Evolutionary conservation across 768 basidiomycete genomes (phyloP), one percentile per base, ranked within the genome.

Genomic region (Suillus hirtellus): DNA sequence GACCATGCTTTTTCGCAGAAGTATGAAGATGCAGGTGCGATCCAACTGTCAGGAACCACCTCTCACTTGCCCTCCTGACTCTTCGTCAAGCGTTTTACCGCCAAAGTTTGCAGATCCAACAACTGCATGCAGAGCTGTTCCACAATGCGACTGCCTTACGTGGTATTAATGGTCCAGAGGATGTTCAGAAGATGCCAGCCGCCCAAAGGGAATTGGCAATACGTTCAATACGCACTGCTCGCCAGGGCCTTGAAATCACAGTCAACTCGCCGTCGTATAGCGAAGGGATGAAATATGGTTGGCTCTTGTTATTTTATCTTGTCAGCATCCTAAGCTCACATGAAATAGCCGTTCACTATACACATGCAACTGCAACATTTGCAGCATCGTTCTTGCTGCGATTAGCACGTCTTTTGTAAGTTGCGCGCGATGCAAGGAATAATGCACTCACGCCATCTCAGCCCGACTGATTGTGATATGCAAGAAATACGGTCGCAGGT

Each of bases 351-450:
- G 91, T 95, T n/a, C 89, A 93, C 71, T 90, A 92, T 69, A 91
- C 91, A 15, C 95, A 98, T 72, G 92, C 93, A 47, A 93, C 93
- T 35, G 95, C 95, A 6, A 96, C 95, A 0, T 98, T 98, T 77
- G 86, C 92, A 24, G 95, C 95, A 14, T 93, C 93, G 4, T 91
- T 98, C 75, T 80, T 96, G 64, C 81, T 98, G 56, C 89, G 95
- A 38, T 80, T 97, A 55, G 87, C 89, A 43, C 86, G 95, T 31
- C 81, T 98, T 46, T 96, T 97, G 92, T 94, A 72, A 76, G 92
- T 77, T 31, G 12, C n/a, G 10, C 42, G 5, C 2, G 19, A 19
- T 42, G 10, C 35, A 37, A 19, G 4, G 12, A 12, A 17, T 12
- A 58, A 43, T 31, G 15, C 31, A 34, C 50, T 60, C 60, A 54